These are phyloP conservation scores for Herpotrichia juniperi DNA, from an alignment of 2,329 filamentous ascomycete species.

Conservation along the genomic window DNA sequence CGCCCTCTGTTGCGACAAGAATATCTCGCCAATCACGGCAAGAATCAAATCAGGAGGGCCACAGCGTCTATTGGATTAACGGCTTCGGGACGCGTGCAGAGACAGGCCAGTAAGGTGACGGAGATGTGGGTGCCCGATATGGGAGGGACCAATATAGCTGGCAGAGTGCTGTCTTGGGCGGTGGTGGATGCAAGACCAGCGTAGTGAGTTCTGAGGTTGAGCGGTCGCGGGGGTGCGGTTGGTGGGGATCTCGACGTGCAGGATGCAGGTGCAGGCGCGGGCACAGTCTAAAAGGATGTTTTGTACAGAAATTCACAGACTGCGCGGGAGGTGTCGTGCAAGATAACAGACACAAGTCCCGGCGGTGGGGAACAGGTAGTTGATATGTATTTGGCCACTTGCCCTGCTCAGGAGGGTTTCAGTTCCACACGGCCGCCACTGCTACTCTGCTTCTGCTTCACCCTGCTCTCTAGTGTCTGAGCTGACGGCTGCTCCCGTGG, in stretches of 20 bases:
- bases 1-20: slow-evolving; percentile 42
- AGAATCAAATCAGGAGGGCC: slow-evolving; percentile 34
- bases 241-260: slow-evolving; percentile 7
- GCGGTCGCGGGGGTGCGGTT: slow-evolving; percentile 9
- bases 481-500: slow-evolving; percentile 16
- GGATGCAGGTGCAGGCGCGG: background rate
- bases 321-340: background rate
- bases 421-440: slow-evolving; percentile 24
- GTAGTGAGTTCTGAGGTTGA: slow-evolving; percentile 11
- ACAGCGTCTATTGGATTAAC: slow-evolving; percentile 48
- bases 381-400: background rate
- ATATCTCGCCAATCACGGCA: slow-evolving; percentile 45
- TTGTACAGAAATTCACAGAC: background rate
- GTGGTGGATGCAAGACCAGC: slow-evolving; percentile 19
- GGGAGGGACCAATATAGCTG: slow-evolving; percentile 17
- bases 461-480: slow-evolving; percentile 11
- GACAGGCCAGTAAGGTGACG: slow-evolving; percentile 17
- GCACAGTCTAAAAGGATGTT: background rate
- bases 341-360: background rate
- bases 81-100: slow-evolving; percentile 30
- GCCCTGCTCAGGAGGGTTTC: slow-evolving; percentile 25
- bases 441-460: slow-evolving; percentile 1
- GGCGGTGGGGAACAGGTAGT: background rate
- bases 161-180: background rate
- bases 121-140: slow-evolving; percentile 28